Base-by-base conservation (phyloP, 1,139 yeast genomes). In the Scheffersomyces cryptocercus region DNA sequence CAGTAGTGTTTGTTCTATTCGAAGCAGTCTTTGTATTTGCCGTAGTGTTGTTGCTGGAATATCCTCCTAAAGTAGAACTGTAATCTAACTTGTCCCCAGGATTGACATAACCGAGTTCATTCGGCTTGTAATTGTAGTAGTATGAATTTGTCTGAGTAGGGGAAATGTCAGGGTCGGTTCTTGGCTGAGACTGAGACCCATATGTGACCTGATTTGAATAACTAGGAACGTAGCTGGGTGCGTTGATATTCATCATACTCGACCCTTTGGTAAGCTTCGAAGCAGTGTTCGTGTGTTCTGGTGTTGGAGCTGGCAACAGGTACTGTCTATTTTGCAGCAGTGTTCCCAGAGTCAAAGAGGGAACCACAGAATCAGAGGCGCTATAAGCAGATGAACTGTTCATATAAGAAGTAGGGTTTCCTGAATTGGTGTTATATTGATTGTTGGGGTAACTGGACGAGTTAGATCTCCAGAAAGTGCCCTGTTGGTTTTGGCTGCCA, bases 141-240 rank as follows among this genome's bases (percentile, higher is more conserved):
- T 31, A 31, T n/a, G 15, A 14, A 5, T 31, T 31, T 3, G 26
- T 20, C 30, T 28, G n/a, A 14, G 26, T 4, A 16, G 15, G 39
- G 35, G 35, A 31, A 31, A 15, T 31, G 35, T 31, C 35, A 31
- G 10, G 20, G 15, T 36, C 29, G 16, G 24, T 36, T 36, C 38
- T 35, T 20, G 37, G 14, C 14, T 26, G 29, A 20, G 35, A 31
- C 15, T 41, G 36, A 13, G 39, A 34, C 14, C 29, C 28, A 5
- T 15, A 14, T 12, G n/a, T 15, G 35, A 20, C 15, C 20, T 31
- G 35, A n/a, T 31, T 41, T 26, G 45, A 44, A 31, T 37, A 45
- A 16, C 29, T 49, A 3, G 70, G 69, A 28, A 61, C 52, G 44
- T 66, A 66, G 44, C 67, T 64, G 1, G 68, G 68, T 1, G 69